Evolutionary conservation across 2,329 filamentous ascomycete genomes (phyloP).

Genomic region (Penicillium vulpinum): DNA sequence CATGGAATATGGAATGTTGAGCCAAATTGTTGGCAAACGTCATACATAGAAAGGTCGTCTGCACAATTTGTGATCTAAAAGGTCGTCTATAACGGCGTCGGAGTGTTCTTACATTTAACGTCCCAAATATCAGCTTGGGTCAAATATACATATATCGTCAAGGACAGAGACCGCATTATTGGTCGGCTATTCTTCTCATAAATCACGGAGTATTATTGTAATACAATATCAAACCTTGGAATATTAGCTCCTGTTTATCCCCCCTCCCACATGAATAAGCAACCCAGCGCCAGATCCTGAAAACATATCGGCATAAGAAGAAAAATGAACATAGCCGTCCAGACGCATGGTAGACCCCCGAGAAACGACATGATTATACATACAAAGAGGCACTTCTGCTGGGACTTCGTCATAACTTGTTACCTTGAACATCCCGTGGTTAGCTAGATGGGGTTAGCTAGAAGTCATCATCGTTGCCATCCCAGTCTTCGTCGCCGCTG

Average conservation of each 20-base stretch:
- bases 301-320: not conserved
- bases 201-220: not conserved
- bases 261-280: not conserved
- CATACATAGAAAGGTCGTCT: too few relatives aligned
- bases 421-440: conserved; percentile 28
- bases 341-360: not conserved
- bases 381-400: not conserved
- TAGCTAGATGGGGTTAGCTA: too few relatives aligned
- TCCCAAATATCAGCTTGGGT: too few relatives aligned
- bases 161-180: too few relatives aligned
- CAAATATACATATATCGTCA: too few relatives aligned
- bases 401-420: not conserved
- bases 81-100: too few relatives aligned
- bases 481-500: conserved; percentile 65
- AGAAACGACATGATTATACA: not conserved
- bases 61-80: too few relatives aligned
- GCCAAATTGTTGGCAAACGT: too few relatives aligned
- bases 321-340: not conserved
- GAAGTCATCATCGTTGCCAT: conserved; percentile 50
- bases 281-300: not conserved
- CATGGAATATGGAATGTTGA: not conserved
- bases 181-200: too few relatives aligned
- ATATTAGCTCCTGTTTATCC: not conserved
- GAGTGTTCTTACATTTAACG: too few relatives aligned
- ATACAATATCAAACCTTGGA: not conserved